Base-by-base conservation (phyloP, 1,139 yeast genomes). In the Sugiyamaella japonica region DNA sequence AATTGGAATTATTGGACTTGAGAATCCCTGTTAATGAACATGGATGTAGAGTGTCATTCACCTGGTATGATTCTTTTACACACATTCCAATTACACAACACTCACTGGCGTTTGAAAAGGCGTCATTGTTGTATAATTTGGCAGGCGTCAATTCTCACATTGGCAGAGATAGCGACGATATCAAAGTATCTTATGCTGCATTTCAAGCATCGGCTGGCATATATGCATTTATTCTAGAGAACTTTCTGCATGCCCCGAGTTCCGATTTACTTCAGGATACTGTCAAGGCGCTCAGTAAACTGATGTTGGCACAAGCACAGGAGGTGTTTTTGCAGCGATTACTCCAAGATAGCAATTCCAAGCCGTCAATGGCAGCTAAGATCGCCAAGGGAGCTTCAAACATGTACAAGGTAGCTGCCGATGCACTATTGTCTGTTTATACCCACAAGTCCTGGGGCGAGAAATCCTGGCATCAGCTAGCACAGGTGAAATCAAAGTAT, bases 211-310 rank as follows among this genome's bases (percentile, higher is more conserved):
- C 97, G 1, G 86, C 95, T 1, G 96, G 97, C 0, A 78, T 90
- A 17, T 86, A 80, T 64, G 79, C 80, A 59, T 89, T 82, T 62
- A 76, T 91, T 36, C 78, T 85, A 49, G 93, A 88, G 62, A 88
- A 87, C 70, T 93, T 93, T 68, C 73, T 91, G 45, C 95, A 91
- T 72, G 95, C 97, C 0, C 97, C 98, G 0, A 83, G 93, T 6
- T 76, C 79, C 3, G 99, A 93, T 68, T 73, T 91, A 56, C 77
- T 81, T 55, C 87, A 86, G 50, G 82, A 85, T 32, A 84, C 90
- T 1, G 82, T 89, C 16, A 78, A 77, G 50, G 86, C 89, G 48
- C 76, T 91, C 54, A 70, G 78, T 13, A 79, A 79, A 60, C 70
- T 91, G 57, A 82, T 85, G 82, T 75, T 89, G 56, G 95, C 96